phyloP scores from a whole-genome alignment of 2,329 filamentous ascomycete species.

The Cordyceps sp. region DNA sequence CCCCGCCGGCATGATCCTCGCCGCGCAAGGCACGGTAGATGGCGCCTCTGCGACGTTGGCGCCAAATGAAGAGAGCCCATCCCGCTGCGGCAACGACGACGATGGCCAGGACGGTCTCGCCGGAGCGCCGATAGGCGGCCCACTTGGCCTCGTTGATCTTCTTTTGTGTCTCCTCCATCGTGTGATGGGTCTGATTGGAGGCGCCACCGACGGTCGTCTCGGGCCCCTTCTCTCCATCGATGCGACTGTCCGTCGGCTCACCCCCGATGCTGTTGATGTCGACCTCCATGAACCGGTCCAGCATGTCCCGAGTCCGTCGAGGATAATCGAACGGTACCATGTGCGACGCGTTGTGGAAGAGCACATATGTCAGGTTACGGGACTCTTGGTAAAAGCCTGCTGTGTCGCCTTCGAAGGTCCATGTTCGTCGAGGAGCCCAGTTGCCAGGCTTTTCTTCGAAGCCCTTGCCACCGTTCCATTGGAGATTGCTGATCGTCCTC shows the following conservation, averaged over 20 bases:
- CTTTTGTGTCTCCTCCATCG: constrained; percentile 40
- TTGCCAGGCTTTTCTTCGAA: constrained; percentile 79
- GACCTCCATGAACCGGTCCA: constrained; percentile 88
- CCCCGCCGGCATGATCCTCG: constrained; percentile 16
- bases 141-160: constrained; percentile 70
- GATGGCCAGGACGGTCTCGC: constrained; percentile 70
- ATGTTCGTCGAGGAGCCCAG: constrained; percentile 81
- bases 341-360: constrained; percentile 90
- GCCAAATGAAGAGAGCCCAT: constrained; percentile 63
- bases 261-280: constrained; percentile 84
- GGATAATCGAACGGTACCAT: constrained; percentile 97
- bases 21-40: constrained; percentile 35
- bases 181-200: constrained; percentile 35
- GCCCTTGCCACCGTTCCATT: constrained; percentile 82
- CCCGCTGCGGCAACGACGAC: constrained; percentile 55
- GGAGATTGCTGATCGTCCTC: constrained; percentile 72
- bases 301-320: constrained; percentile 79
- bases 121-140: constrained; percentile 76
- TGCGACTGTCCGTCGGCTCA: constrained; percentile 56
- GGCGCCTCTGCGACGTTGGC: constrained; percentile 35
- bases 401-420: constrained; percentile 78
- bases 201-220: constrained; percentile 64
- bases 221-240: constrained; percentile 72
- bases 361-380: constrained; percentile 85
- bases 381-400: constrained; percentile 92